These are phyloP conservation scores for Botrytis deweyae DNA, from an alignment of 2,329 filamentous ascomycete species.

Conservation along the genomic window DNA sequence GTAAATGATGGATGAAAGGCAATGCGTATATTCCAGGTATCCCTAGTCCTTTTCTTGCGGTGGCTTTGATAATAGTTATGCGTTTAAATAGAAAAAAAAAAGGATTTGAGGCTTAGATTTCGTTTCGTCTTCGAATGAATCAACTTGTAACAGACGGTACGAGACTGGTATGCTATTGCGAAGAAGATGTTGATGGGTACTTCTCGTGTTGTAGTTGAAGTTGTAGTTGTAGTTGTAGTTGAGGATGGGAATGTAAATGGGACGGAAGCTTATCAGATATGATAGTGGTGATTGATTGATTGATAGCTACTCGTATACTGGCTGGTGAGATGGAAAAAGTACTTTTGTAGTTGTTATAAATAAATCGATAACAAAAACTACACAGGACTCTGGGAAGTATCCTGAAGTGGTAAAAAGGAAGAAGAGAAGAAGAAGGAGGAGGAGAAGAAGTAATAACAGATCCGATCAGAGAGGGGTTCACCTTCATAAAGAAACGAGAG, in stretches of 20 bases:
- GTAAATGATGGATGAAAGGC: not conserved
- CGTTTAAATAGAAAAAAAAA: not conserved
- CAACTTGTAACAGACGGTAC: not conserved
- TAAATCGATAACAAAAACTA: not conserved
- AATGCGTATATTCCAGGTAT: not conserved
- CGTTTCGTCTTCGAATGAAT: not conserved
- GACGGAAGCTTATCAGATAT: not conserved
- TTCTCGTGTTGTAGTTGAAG: not conserved
- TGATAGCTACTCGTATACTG: too few relatives aligned
- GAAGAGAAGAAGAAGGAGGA: not conserved
- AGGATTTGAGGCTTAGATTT: not conserved
- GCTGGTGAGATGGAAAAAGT: not conserved
- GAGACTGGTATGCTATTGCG: not conserved
- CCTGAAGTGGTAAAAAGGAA: not conserved
- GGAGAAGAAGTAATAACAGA: not conserved
- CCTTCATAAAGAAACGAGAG: slow-evolving; percentile 13
- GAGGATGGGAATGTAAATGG: too few relatives aligned
- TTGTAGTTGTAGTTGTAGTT: not conserved
- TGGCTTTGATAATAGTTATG: not conserved
- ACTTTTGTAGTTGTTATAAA: not conserved
- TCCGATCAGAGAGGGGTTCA: not conserved
- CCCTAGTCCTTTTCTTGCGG: not conserved
- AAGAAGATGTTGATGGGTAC: not conserved
- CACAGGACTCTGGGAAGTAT: not conserved
- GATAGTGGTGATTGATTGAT: not conserved